A percentile compares a stretch with the other conserved stretches of the same genome.
phyloP scores from a whole-genome alignment of 169 alveolate genomes.

The Theileria orientalis region DNA sequence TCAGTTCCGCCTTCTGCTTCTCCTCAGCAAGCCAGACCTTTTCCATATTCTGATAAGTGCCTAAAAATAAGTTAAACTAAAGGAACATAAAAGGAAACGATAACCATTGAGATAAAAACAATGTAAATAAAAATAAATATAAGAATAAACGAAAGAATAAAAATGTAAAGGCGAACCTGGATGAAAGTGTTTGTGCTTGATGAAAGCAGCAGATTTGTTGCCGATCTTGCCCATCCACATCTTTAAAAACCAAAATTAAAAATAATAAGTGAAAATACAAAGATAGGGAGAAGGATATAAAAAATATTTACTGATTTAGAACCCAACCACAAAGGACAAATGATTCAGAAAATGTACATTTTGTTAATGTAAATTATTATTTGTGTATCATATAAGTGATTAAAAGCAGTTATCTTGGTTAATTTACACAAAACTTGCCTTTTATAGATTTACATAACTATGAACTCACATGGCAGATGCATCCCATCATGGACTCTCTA shows the following conservation, averaged over 20 bases:
- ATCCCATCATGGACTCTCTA: constrained; percentile 11
- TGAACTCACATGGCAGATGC: not conserved
- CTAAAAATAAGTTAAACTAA: constrained; percentile 64
- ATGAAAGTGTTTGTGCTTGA: constrained; percentile 91
- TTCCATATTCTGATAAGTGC: constrained; percentile 88
- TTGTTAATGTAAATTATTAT: not conserved
- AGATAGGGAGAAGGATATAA: not conserved
- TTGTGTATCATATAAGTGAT: not conserved
- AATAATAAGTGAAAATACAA: not conserved
- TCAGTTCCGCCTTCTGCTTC: constrained; percentile 86
- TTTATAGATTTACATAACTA: not conserved
- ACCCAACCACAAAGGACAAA: not conserved
- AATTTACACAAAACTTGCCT: no score
- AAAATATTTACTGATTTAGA: not conserved
- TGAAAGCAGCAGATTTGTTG: constrained; percentile 87
- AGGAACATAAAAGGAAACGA: not conserved
- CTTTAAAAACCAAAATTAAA: constrained; percentile 29
- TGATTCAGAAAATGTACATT: not conserved
- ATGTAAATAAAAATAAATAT: not conserved
- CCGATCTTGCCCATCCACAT: constrained; percentile 91
- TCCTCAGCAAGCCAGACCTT: constrained; percentile 96
- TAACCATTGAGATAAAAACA: not conserved
- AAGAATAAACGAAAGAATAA: not conserved
- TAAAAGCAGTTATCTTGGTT: not conserved
- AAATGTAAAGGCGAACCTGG: constrained; percentile 81